Evolutionary conservation across 805 yeast genomes (phyloP), one percentile per base, ranked within the genome.

Genomic region (Suhomyces kilbournensis): DNA sequence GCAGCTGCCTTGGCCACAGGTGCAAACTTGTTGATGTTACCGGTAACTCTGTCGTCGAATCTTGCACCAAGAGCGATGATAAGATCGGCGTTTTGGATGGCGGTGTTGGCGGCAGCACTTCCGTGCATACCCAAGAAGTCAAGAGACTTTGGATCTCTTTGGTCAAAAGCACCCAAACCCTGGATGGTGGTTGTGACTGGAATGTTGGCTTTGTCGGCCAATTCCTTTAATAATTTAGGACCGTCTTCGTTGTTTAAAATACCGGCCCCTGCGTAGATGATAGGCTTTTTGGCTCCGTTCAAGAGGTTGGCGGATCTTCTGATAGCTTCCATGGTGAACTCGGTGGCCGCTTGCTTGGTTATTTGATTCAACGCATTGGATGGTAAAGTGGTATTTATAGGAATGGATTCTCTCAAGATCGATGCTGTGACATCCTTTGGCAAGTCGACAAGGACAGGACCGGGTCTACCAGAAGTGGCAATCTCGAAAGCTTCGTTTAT

Each of bases 51-150:
- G 77, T 94, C 99, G 74, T 94, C 99, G 65, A 94, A 94, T 70
- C 99, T 84, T 35, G 98, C 97, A 68, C 99, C 99, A 44, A 94
- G 78, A 15, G 98, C 98, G 56, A 94, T 74, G 66, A 94, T 90
- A 63, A 92, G 76, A 72, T 94, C 99, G 40, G 98, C 97, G 54
- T 84, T 79, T 77, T 94, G 99, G 61, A 94, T 86, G 49, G 98
- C 96, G 65, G 88, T 69, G 79, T 94, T 94, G 61, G 99, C 99
- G 62, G 91, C 90, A 48, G 91, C 97, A 55, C 85, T 81, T 59
- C 99, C 99, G 73, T 94, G 99, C 99, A 94, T 94, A 63, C 99
- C 99, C 60, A 94, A 81, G 96, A 94, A 90, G 71, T 93, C 97
- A 60, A 94, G 74, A 23, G 97, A 86, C 71, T 91, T 90, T 58